phyloP scores from a whole-genome alignment of 495 filamentous ascomycete genomes.

The Aspergillus taichungensis region DNA sequence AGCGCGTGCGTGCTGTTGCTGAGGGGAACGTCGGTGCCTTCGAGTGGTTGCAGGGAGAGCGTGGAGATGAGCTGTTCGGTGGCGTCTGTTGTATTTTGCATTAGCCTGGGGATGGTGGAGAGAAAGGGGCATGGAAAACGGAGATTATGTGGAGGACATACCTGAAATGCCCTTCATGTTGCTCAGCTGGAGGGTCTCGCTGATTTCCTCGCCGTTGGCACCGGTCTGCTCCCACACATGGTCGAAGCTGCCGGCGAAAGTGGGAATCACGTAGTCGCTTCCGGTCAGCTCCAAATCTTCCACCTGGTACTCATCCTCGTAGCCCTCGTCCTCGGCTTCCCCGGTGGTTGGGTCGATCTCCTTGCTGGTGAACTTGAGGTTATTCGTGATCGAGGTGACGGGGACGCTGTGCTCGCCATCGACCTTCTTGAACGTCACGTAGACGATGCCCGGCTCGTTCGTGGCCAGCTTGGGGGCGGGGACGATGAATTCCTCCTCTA shows the following conservation, averaged over 20 bases:
- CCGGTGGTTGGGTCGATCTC: conserved; percentile 94
- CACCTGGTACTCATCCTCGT: conserved; percentile 96
- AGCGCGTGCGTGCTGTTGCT: conserved; percentile 86
- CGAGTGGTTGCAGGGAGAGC: conserved; percentile 85
- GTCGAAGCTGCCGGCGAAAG: conserved; percentile 89
- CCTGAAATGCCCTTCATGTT: conserved; percentile 87
- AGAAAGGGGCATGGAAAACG: too few species aligned
- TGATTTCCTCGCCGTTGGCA: conserved; percentile 77
- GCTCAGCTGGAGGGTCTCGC: conserved; percentile 84
- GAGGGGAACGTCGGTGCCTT: conserved; percentile 83
- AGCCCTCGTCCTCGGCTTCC: conserved; percentile 85
- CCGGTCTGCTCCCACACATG: conserved; percentile 96
- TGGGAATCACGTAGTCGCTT: conserved; percentile 87
- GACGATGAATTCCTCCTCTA: conserved; percentile 89
- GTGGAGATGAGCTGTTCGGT: conserved; percentile 82
- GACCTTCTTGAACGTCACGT: conserved; percentile 85
- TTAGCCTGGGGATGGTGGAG: conserved; percentile 24
- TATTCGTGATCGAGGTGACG: conserved; percentile 76
- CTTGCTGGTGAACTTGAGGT: conserved; percentile 93
- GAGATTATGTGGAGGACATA: too few species aligned
- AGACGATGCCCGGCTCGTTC: conserved; percentile 82
- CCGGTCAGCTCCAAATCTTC: conserved; percentile 87
- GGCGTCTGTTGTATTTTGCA: conserved; percentile 53
- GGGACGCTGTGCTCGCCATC: conserved; percentile 61
- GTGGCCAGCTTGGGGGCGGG: conserved; percentile 71